Percentiles rank a stretch among this genome's conserved stretches.
Evolutionary conservation across 2,329 filamentous ascomycete genomes (phyloP).

Genomic region (Cercospora brassicicola): DNA sequence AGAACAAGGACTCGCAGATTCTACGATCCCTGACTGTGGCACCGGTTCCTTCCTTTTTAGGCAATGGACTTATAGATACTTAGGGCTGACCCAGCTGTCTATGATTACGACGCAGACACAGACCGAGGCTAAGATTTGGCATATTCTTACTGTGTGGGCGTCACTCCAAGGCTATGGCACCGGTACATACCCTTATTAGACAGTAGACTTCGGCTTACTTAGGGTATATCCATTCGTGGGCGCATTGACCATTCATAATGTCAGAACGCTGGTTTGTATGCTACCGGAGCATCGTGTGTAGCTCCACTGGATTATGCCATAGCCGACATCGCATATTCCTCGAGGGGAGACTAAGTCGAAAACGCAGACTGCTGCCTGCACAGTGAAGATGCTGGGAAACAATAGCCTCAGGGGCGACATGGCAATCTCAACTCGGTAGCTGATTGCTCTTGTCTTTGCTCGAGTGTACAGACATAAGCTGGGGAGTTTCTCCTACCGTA

Average conservation of each 20-base stretch:
- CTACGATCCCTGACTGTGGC: background rate
- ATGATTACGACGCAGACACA: background rate
- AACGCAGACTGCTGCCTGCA: background rate
- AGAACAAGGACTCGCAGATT: background rate
- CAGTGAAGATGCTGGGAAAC: background rate
- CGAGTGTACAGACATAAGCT: background rate
- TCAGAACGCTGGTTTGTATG: too few relatives aligned
- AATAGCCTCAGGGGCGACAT: background rate
- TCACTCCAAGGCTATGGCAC: background rate
- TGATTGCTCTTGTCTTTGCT: background rate
- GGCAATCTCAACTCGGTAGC: background rate
- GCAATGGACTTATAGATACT: background rate
- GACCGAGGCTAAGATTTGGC: background rate
- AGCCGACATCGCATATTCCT: background rate
- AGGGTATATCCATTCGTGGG: background rate
- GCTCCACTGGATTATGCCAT: background rate
- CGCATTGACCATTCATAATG: background rate
- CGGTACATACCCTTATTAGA: background rate
- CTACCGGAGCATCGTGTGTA: background rate
- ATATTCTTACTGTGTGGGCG: background rate
- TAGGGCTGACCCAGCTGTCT: background rate
- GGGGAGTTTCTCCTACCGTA: background rate
- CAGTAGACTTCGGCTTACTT: background rate
- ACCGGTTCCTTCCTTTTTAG: background rate
- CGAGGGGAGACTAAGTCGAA: background rate